Percentiles rank a stretch among this genome's conserved stretches.
Evolutionary conservation across 75 land plant genomes (phyloP).

Genomic region (Isoetes taiwanensis): DNA sequence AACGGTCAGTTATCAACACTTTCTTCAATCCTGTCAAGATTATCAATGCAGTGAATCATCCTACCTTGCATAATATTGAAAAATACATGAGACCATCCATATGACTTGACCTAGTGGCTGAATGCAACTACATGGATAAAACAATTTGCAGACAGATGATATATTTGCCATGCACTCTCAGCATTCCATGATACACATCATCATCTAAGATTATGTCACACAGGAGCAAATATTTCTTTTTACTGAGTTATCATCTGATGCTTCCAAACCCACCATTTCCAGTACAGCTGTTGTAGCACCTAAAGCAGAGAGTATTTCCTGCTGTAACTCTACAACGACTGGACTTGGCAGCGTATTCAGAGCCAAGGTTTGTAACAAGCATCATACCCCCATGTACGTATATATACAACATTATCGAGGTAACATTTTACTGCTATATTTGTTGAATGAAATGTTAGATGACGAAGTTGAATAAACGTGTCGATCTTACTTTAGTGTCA

Average conservation of each 20-base stretch:
- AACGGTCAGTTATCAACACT: conserved; percentile 44
- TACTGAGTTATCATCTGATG: background rate
- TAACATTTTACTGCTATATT: background rate
- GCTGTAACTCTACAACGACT: conserved; percentile 57
- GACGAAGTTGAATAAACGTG: background rate
- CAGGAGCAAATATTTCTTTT: too few species aligned
- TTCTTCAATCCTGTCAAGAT: conserved; percentile 15
- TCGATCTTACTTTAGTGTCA: background rate
- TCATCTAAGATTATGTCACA: too few species aligned
- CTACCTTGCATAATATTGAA: background rate
- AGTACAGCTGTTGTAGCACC: conserved; percentile 87
- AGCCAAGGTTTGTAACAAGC: conserved; percentile 67
- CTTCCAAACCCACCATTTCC: conserved; percentile 43
- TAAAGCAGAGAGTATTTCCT: conserved; percentile 88
- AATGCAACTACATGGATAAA: too few species aligned
- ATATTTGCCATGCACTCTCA: too few species aligned
- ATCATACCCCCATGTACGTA: conserved; percentile 56
- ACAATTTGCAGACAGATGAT: too few species aligned
- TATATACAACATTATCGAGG: background rate
- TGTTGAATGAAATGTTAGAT: background rate
- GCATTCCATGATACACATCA: too few species aligned
- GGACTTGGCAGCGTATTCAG: conserved; percentile 56
- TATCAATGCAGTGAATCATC: background rate
- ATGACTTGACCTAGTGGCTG: too few species aligned
- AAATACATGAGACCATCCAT: background rate